Evolutionary conservation across 352 stramenopile genomes (phyloP).

Genomic region (Phytophthora brassicae): DNA sequence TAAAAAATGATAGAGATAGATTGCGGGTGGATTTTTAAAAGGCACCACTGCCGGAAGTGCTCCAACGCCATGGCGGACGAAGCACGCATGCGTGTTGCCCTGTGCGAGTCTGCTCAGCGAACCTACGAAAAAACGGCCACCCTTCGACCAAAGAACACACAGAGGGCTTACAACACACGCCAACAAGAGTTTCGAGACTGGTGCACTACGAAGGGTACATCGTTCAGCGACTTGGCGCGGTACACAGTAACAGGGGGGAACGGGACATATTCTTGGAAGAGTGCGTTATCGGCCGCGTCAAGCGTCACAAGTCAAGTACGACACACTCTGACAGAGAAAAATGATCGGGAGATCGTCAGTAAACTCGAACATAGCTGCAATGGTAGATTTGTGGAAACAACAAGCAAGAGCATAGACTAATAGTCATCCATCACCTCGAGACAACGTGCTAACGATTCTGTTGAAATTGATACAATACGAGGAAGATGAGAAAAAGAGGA

Average conservation of each 20-base stretch:
- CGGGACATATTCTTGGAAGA: background rate
- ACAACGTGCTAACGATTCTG: background rate
- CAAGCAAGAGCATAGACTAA: background rate
- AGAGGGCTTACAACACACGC: background rate
- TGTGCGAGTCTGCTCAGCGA: background rate
- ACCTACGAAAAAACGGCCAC: background rate
- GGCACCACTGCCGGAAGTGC: too few species aligned
- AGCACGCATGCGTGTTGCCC: background rate
- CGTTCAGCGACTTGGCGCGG: background rate
- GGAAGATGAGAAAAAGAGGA: too few species aligned
- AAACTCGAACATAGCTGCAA: background rate
- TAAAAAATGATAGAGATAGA: too few species aligned
- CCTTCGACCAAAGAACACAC: background rate
- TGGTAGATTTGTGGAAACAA: conserved; percentile 6
- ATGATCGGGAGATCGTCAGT: background rate
- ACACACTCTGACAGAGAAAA: background rate
- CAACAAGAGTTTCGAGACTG: background rate
- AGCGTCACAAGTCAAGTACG: background rate
- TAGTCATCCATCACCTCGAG: background rate
- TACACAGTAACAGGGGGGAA: background rate
- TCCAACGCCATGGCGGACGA: too few species aligned
- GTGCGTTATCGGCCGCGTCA: background rate
- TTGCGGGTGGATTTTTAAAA: too few species aligned
- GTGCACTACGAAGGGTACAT: background rate
- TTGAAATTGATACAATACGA: too few species aligned